Evolutionary conservation across 352 stramenopile species (phyloP).

Genomic region (Phytophthora agathidicida): DNA sequence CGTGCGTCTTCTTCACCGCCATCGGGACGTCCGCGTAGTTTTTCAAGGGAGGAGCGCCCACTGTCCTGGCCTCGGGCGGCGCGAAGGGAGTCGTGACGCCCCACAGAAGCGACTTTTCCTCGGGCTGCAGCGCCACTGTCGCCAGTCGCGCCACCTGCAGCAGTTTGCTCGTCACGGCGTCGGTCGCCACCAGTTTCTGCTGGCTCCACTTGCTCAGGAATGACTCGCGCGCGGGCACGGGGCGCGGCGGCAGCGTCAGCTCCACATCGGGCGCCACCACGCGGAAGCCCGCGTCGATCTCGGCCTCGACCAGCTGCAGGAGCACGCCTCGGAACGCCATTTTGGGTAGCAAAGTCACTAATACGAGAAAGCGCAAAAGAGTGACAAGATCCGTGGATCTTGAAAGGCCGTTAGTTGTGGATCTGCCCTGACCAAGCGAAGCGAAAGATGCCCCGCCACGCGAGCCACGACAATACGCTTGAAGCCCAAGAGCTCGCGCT

Average conservation of each 20-base stretch:
- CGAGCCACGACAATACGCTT: too few relatives aligned
- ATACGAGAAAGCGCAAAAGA: background rate
- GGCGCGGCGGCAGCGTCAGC: slow-evolving; percentile 40
- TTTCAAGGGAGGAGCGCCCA: slow-evolving; percentile 16
- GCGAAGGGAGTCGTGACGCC: slow-evolving; percentile 24
- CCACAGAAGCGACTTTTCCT: slow-evolving; percentile 61
- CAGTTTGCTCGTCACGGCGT: slow-evolving; percentile 58
- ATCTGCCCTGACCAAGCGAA: too few relatives aligned
- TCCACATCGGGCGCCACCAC: slow-evolving; percentile 55
- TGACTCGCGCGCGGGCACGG: slow-evolving; percentile 1
- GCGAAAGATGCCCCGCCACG: too few relatives aligned
- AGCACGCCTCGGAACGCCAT: slow-evolving; percentile 82
- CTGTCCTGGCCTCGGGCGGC: slow-evolving; percentile 11
- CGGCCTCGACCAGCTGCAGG: slow-evolving; percentile 43
- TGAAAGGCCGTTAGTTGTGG: slow-evolving; percentile 16
- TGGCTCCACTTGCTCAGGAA: slow-evolving; percentile 37
- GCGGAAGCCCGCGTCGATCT: slow-evolving; percentile 45
- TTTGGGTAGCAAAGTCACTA: slow-evolving; percentile 8
- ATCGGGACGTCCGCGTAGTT: slow-evolving; percentile 11
- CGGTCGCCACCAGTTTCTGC: slow-evolving; percentile 61
- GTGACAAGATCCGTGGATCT: slow-evolving; percentile 6
- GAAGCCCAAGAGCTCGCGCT: too few relatives aligned
- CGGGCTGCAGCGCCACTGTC: slow-evolving; percentile 39
- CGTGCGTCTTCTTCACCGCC: slow-evolving; percentile 20
- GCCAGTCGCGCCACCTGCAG: slow-evolving; percentile 58